Evolutionary conservation across 805 yeast genomes (phyloP), one percentile per base, ranked within the genome.

Genomic region (Candida ipomoeae): DNA sequence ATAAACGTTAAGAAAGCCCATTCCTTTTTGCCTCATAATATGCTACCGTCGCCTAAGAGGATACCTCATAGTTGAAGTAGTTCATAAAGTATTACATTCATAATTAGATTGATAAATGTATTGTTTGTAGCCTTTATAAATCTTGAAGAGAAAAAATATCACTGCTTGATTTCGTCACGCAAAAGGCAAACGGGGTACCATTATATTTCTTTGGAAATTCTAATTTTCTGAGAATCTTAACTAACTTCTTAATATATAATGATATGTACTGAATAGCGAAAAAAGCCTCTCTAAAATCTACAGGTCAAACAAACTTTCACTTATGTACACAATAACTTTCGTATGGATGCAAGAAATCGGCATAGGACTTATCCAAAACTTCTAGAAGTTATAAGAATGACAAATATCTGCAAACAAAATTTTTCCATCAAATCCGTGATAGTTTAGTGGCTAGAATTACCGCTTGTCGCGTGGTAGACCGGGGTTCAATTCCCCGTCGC

Each of bases 381-480:
- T 23, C 4, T 26, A 4, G 11, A 8, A 8, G 29, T 14, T 33
- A 2, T 6, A 14, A 6, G 2, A 4, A 1, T 14, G 2, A 33
- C 1, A 33, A 14, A 1, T 2, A 33, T 11, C 8, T n/a, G 8
- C 6, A 13, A 6, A 15, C 21, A 5, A 2, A 15, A 6, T n/a
- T 17, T 2, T n/a, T 35, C 5, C 34, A 44, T 15, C 13, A 49
- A 50, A 35, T 56, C 59, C 59, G 59, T 46, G 58, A 56, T 56
- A 56, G 59, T 56, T 56, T 56, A 56, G 59, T 56, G 59, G 59
- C 58, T 56, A 56, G 59, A 56, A 56, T 56, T 50, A 50, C 58
- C 58, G 59, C 59, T 56, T 56, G 59, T 56, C 59, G 59, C 59
- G 59, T 55, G 58, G 59, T 50, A 50, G 59, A 56, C 59, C 59